Conservation (phyloP, 768 basidiomycete species). For the Amanita brunnescens region DNA sequence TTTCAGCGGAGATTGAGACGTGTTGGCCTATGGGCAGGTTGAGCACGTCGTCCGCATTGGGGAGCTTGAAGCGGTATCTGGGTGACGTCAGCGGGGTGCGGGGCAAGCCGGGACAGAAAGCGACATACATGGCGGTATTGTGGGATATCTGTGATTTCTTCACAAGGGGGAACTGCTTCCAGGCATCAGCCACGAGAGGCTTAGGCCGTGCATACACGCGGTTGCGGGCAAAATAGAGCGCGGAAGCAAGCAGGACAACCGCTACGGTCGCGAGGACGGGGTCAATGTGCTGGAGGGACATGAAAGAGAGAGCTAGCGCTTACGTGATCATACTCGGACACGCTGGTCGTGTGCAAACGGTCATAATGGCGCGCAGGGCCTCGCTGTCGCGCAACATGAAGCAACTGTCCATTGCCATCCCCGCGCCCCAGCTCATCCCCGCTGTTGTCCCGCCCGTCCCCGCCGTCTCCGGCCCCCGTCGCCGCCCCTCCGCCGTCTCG, state of each 20-base stretch:
- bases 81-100: background rate
- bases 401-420: constrained; percentile 61
- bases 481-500: constrained; percentile 67
- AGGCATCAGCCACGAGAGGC: constrained; percentile 65
- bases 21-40: constrained; percentile 97
- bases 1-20: constrained; percentile 84
- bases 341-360: constrained; percentile 12
- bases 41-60: constrained; percentile 63
- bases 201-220: constrained; percentile 31
- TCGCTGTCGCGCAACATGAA: constrained; percentile 60
- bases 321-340: background rate
- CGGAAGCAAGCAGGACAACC: constrained; percentile 37
- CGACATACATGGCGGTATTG: constrained; percentile 83
- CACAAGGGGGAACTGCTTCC: constrained; percentile 75
- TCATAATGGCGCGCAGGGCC: constrained; percentile 16
- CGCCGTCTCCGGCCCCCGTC: no score
- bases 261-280: constrained; percentile 47
- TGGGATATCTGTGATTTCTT: constrained; percentile 83
- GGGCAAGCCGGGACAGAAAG: constrained; percentile 2
- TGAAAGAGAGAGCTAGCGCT: constrained; percentile 15
- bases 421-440: constrained; percentile 33
- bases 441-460: no score
- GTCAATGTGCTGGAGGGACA: constrained; percentile 24
- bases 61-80: constrained; percentile 90
- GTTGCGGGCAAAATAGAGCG: constrained; percentile 38